A percentile compares a stretch with the other conserved stretches of the same genome.
Conservation (phyloP, 1,139 yeast genomes). For the Nematodospora anomalae region DNA sequence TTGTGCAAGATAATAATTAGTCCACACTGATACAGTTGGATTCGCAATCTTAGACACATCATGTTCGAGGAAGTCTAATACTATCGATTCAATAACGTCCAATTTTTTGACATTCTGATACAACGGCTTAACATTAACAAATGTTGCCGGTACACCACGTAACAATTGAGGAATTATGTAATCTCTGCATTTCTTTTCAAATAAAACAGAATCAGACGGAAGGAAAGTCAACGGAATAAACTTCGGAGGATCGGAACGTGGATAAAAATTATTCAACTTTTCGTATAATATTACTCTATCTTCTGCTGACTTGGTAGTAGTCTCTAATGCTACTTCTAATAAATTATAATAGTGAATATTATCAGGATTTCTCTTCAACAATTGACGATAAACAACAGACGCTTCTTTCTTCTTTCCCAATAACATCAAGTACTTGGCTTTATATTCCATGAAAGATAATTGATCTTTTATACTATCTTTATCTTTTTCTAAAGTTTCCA, state of each 20-base stretch:
- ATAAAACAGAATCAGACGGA: conserved; percentile 49
- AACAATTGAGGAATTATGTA: conserved; percentile 65
- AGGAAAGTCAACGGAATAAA: conserved; percentile 77
- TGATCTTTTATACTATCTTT: conserved; percentile 61
- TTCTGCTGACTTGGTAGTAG: conserved; percentile 33
- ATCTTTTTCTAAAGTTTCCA: conserved; percentile 58
- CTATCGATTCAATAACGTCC: conserved; percentile 52
- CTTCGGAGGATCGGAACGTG: conserved; percentile 79
- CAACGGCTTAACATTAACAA: conserved; percentile 80
- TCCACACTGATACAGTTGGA: conserved; percentile 71
- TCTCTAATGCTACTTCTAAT: conserved; percentile 63
- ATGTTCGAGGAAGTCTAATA: conserved; percentile 44
- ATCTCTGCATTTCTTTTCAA: conserved; percentile 41
- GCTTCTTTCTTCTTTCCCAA: conserved; percentile 57
- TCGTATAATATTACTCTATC: conserved; percentile 59
- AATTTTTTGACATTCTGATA: conserved; percentile 55
- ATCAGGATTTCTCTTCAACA: conserved; percentile 87
- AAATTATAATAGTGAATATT: conserved; percentile 61
- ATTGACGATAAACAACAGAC: conserved; percentile 61
- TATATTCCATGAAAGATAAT: conserved; percentile 61
- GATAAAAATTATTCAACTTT: conserved; percentile 68
- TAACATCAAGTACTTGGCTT: conserved; percentile 57
- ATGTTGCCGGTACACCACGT: conserved; percentile 89
- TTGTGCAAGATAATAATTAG: conserved; percentile 77
- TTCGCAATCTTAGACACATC: conserved; percentile 26